These are phyloP conservation scores for Symbiodinium natans DNA, from an alignment of 73 alveolate genomes.

Conservation along the genomic window DNA sequence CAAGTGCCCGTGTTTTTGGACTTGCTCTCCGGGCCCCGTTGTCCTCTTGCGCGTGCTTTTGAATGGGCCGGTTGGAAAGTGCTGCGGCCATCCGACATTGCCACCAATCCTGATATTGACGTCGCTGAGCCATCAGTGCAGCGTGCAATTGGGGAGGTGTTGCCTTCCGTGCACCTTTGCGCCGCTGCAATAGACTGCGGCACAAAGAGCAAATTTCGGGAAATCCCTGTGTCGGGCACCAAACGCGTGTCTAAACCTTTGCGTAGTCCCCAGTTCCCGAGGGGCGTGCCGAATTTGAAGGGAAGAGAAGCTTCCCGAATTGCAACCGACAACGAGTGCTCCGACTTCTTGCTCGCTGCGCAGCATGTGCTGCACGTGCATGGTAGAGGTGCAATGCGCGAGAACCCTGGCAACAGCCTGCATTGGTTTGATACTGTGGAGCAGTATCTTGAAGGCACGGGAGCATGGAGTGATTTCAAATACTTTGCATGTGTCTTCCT, in stretches of 20 bases:
- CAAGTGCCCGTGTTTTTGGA: conserved; percentile 35
- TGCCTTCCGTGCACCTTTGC: background rate
- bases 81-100: background rate
- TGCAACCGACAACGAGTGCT: background rate
- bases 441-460: background rate
- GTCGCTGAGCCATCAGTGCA: background rate
- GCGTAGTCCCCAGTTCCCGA: background rate
- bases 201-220: background rate
- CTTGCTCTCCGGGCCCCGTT: conserved; percentile 28
- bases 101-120: background rate
- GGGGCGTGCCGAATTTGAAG: background rate
- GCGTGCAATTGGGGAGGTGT: background rate
- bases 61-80: conserved; percentile 46
- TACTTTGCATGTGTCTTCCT: conserved; percentile 1
- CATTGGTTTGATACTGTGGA: background rate
- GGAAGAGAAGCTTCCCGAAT: background rate
- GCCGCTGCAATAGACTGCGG: background rate
- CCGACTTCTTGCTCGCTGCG: background rate
- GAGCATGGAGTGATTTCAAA: background rate
- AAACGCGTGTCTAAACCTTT: background rate
- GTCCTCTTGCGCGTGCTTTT: background rate
- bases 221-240: background rate
- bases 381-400: conserved; percentile 8
- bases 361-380: background rate
- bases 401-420: conserved; percentile 3